These are phyloP conservation scores for Naganishia sp. DNA, from an alignment of 1,284 basidiomycete species.

Conservation along the genomic window DNA sequence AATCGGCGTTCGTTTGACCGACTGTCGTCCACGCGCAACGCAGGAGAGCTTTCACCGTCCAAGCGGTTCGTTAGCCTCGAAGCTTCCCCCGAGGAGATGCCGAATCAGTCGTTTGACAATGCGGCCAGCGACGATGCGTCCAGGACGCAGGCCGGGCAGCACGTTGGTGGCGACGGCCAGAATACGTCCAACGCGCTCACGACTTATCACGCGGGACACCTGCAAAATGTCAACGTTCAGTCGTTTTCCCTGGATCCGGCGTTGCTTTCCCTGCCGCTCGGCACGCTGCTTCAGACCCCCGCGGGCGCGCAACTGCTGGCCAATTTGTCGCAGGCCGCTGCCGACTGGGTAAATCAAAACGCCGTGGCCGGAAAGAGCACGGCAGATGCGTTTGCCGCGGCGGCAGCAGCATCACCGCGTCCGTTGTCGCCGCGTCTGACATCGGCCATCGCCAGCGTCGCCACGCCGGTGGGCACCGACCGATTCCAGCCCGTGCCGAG, in stretches of 20 bases:
- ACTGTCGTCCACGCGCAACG: not conserved
- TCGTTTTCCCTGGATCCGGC: constrained; percentile 30
- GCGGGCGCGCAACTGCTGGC: constrained; percentile 34
- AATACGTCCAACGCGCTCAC: constrained; percentile 24
- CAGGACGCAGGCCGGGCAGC: not conserved
- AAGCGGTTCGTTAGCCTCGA: constrained; percentile 33
- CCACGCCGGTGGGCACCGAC: constrained; percentile 11
- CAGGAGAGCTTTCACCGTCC: constrained; percentile 22
- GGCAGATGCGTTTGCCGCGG: constrained; percentile 22
- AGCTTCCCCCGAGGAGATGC: constrained; percentile 31
- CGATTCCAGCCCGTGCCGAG: constrained; percentile 24
- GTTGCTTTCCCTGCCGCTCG: constrained; percentile 28
- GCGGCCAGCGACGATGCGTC: not conserved
- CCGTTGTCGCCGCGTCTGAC: constrained; percentile 20
- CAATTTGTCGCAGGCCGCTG: constrained; percentile 30
- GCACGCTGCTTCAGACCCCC: constrained; percentile 28
- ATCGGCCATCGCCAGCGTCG: constrained; percentile 22
- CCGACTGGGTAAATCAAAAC: constrained; percentile 26
- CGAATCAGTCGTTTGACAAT: constrained; percentile 20
- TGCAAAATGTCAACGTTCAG: constrained; percentile 27
- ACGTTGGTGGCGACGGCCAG: not conserved
- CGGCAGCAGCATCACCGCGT: constrained; percentile 17
- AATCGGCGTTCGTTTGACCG: constrained; percentile 23
- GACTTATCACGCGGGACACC: constrained; percentile 5
- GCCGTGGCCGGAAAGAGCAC: constrained; percentile 24